Base-by-base conservation (phyloP, 768 basidiomycete species). In the Calocera viscosa region DNA sequence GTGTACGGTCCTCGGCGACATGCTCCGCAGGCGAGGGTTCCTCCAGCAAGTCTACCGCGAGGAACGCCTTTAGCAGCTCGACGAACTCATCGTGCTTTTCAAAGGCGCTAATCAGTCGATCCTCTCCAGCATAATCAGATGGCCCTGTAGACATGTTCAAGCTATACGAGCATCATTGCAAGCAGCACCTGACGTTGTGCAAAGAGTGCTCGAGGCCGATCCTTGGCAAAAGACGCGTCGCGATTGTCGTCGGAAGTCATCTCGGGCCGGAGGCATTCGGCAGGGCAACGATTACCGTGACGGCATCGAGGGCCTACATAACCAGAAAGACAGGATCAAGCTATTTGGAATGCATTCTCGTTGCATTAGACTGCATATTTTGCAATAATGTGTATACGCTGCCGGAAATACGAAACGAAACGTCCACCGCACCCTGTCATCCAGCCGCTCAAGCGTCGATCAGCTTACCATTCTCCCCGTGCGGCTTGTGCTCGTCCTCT, bases 61-160 rank as follows among this genome's bases (percentile, higher is more conserved):
- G 78, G 7, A 91, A 77, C 1, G 72, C 69, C 24, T 77, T 73
- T 69, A 91, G 85, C 16, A 80, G 69, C 38, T 79, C 77, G 11
- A 80, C 65, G 70, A 91, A 86, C 68, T 90, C 85, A 60, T 80
- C 81, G 53, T 82, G 75, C 67, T 81, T 83, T 68, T 86, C 87
- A 71, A 88, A 90, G 12, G 81, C 79, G 12, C 81, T 80, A 70
- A 83, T 82, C 11, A 80, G 64, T 65, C 76, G 83, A 34, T 73
- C 75, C 65, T 86, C 84, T 19, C 73, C 71, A 28, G 30, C 11
- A 32, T 14, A 14, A 60, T 60, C 53, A 60, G 53, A 60, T 10
- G 53, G 53, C 7, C 30, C 53, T 8, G 19, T 19, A 47, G 5
- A 7, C 7, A 47, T 8, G 43, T 19, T 19, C 43, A 47, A 47